phyloP scores from a whole-genome alignment of 257 asterid species.

The Ilex aquifolium region DNA sequence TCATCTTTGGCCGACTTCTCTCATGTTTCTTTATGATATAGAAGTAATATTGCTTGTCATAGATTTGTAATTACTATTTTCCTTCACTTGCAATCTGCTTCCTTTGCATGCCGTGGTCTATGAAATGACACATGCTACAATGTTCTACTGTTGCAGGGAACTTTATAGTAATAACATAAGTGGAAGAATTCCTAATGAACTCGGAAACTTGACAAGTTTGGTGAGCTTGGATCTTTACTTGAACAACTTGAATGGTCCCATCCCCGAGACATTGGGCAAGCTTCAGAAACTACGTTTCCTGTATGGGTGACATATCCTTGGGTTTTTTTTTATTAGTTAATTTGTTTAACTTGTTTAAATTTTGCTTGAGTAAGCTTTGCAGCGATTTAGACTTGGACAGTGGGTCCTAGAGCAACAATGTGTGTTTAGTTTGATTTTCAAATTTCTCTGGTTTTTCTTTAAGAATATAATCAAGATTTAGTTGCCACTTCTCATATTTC shows the following conservation, averaged over 20 bases:
- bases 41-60: too few relatives aligned
- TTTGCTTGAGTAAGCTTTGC: background rate
- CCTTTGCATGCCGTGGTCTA: background rate
- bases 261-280: slow-evolving; percentile 66
- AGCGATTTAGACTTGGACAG: too few relatives aligned
- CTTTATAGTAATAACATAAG: slow-evolving; percentile 83
- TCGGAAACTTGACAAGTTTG: slow-evolving; percentile 78
- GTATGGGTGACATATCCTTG: slow-evolving; percentile 28
- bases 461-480: too few relatives aligned
- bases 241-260: slow-evolving; percentile 60
- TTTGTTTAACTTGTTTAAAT: too few relatives aligned
- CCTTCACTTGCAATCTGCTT: background rate
- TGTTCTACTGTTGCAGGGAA: slow-evolving; percentile 51
- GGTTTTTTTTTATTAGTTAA: background rate
- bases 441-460: too few relatives aligned
- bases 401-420: too few relatives aligned
- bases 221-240: slow-evolving; percentile 97
- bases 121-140: too few relatives aligned
- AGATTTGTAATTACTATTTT: too few relatives aligned
- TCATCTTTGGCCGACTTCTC: too few relatives aligned
- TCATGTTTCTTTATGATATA: too few relatives aligned
- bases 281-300: slow-evolving; percentile 79
- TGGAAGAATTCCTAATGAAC: slow-evolving; percentile 74
- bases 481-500: too few relatives aligned
- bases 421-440: too few relatives aligned